Conservation (phyloP, 345 rosid genomes). For the Brassica incana region DNA sequence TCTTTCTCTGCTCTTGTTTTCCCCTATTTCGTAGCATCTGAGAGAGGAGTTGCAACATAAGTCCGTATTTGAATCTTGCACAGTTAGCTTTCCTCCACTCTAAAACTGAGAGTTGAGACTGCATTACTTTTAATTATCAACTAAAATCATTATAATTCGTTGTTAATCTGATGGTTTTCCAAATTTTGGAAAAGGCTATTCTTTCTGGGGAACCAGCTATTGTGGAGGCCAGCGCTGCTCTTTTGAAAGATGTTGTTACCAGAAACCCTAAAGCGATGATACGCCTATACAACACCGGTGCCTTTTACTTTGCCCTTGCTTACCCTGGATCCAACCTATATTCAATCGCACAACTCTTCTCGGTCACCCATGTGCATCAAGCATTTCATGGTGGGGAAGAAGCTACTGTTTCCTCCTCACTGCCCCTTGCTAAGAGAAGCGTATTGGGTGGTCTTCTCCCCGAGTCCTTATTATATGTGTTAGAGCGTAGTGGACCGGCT, state of each 20-base stretch:
- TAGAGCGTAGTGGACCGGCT: constrained; percentile 95
- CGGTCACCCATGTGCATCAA: constrained; percentile 94
- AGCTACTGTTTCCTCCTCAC: constrained; percentile 94
- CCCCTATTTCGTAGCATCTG: background rate
- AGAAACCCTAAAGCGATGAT: constrained; percentile 99
- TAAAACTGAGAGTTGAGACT: background rate
- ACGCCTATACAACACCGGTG: constrained; percentile 92
- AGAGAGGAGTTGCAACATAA: constrained; percentile 5
- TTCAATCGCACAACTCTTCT: constrained; percentile 88
- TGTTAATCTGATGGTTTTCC: constrained; percentile 18
- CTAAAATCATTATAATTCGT: constrained; percentile 8
- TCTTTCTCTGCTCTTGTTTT: constrained; percentile 11
- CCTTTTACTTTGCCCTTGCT: constrained; percentile 93
- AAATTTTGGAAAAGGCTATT: constrained; percentile 56
- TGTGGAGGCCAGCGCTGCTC: constrained; percentile 93
- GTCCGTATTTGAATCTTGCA: constrained; percentile 18
- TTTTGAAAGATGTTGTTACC: constrained; percentile 91
- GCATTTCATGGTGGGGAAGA: constrained; percentile 99
- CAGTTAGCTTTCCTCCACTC: background rate
- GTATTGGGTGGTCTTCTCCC: constrained; percentile 99
- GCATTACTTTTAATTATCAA: constrained; percentile 10
- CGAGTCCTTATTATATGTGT: constrained; percentile 88
- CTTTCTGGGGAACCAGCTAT: constrained; percentile 97
- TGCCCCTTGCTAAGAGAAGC: constrained; percentile 95
- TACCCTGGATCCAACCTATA: constrained; percentile 97